Evolutionary conservation across 2,329 filamentous ascomycete genomes (phyloP).

Genomic region (Ploettnerulaceae sp.): DNA sequence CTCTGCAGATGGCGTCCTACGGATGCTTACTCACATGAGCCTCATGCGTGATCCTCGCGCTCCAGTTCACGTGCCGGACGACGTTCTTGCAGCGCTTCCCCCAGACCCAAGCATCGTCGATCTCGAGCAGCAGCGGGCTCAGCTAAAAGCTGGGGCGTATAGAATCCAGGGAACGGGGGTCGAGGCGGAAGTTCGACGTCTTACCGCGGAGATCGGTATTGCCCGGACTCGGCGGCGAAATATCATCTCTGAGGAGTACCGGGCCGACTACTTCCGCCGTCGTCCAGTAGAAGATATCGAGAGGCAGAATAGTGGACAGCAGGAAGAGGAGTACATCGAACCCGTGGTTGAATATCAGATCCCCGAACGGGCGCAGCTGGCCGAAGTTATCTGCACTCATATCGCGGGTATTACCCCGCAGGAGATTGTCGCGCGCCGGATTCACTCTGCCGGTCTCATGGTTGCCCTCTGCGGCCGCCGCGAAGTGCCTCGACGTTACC

Average conservation of each 20-base stretch:
- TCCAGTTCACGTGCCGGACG: conserved; percentile 13
- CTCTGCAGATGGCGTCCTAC: conserved; percentile 13
- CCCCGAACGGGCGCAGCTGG: neutral
- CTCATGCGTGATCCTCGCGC: conserved; percentile 13
- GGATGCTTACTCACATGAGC: conserved; percentile 22
- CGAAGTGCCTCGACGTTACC: conserved; percentile 9
- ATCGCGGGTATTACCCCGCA: conserved; percentile 14
- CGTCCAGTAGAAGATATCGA: neutral
- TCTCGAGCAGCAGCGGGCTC: conserved; percentile 11
- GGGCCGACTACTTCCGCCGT: neutral
- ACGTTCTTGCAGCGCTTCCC: conserved; percentile 12
- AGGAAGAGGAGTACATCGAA: neutral
- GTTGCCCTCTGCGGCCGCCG: conserved; percentile 9
- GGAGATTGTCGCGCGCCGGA: conserved; percentile 13
- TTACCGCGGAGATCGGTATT: neutral
- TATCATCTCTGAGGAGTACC: neutral
- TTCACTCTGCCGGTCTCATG: conserved; percentile 12
- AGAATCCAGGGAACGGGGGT: neutral
- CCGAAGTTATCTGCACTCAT: neutral
- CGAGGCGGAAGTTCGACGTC: neutral
- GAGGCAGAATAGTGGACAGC: neutral
- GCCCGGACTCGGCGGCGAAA: neutral
- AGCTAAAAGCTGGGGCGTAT: neutral
- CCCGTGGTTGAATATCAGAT: neutral
- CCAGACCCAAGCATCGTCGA: conserved; percentile 10